Evolutionary conservation across 768 basidiomycete genomes (phyloP), one percentile per base, ranked within the genome.

Genomic region (Crepidotus variabilis): DNA sequence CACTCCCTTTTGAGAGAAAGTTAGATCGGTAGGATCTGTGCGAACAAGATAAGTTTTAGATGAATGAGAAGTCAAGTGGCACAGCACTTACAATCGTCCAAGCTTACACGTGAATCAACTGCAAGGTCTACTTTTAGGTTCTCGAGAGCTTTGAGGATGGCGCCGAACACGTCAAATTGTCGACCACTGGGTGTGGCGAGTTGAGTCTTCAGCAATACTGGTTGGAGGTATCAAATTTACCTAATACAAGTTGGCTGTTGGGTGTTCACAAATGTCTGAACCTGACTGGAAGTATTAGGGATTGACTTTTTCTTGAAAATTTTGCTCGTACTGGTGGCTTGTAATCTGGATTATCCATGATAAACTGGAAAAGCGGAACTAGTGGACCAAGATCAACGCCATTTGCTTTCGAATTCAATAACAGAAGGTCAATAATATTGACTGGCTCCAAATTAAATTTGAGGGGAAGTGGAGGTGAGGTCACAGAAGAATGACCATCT

Each of bases 371-470:
- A 46, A 86, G 55, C 9, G 74, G 72, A 2, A 72, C 63, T 57
- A 87, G 71, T 6, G 84, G 84, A 0, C 87, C 88, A n/a, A 90
- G 72, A 53, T 82, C 71, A 34, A 87, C 84, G 18, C 71, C 69
- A 58, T 84, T 83, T 51, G 79, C 70, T 57, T 78, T 70, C 1
- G 86, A 79, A 7, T 81, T 77, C 11, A 70, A 67, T 3, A 71
- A 65, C 51, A 90, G 69, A 53, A 90, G 67, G 50, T 78, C 65
- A 53, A 90, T 82, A 65, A 88, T 87, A 1, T 74, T 74, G n/a
- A 77, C 51, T 0, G 87, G 85, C 58, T 88, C 75, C 24, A 84
- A 65, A 66, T 89, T 88, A 68, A 87, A 86, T 18, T 81, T 65
- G 59, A 90, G 75, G 18, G 84, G 84, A 45, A 90, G 69, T 5